Evolutionary conservation across 2,329 filamentous ascomycete species (phyloP), one percentile per base, ranked within the genome.

Genomic region (Claviceps monticola): DNA sequence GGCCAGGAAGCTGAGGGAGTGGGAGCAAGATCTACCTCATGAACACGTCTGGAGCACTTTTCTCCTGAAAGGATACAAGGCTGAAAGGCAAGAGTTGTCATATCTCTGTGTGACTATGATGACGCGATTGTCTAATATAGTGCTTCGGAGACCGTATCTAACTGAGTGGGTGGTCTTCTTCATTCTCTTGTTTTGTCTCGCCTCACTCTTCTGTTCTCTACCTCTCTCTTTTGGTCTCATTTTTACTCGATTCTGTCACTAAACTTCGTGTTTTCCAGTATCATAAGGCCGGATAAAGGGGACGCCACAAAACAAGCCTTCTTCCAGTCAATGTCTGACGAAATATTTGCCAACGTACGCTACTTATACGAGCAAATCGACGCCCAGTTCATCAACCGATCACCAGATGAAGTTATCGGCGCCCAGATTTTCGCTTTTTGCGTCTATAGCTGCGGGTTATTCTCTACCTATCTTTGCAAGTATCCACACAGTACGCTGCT

Each of bases 51-150:
- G 75, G 69, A 72, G 68, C 51, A 62, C 57, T 14, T 60, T 65
- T 21, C 61, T 69, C 3, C 58, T 78, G 5, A 67, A 68, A 29
- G 64, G 68, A 0, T 71, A 76, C 58, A 76, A 75, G 56, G 62
- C 67, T 0, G 68, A 71, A n/a, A 67, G 67, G 2, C 68, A 74
- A 49, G 75, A 80, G 49, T 55, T 79, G 57, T 74, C 72, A 1
- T 80, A 79, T 58, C 66, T 79, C 11, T 73, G 73, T 43, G 70
- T 78, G 5, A 78, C 75, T 4, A 78, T 78, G 66, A 72, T 75
- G 51, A 70, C 74, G 2, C 70, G 76, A 3, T 69, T 80, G 5
- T 79, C 75, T 59, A 76, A 79, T 53, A 78, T 80, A 51, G 71
- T 80, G 14, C 62, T 78, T 21, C 71, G 76, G 17, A 74, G 74